phyloP scores from a whole-genome alignment of 2,329 filamentous ascomycete genomes.

The Pseudovirgaria hyperparasitica region DNA sequence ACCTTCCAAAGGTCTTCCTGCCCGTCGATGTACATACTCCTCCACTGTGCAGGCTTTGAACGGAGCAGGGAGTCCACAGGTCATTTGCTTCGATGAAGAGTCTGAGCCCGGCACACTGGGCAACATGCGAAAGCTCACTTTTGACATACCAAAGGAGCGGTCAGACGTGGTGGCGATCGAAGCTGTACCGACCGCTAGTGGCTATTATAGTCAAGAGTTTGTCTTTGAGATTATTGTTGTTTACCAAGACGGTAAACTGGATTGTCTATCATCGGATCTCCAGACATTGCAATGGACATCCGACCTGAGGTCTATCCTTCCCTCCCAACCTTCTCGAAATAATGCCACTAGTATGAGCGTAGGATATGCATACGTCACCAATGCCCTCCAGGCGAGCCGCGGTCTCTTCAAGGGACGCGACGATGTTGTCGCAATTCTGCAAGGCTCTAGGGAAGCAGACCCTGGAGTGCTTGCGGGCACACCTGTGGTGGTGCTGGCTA shows the following conservation, averaged over 20 bases:
- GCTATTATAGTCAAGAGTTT: conserved; percentile 8
- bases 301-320: conserved; percentile 9
- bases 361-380: conserved; percentile 20
- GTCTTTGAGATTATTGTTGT: conserved; percentile 41
- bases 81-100: conserved; percentile 44
- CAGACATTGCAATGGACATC: conserved; percentile 18
- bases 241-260: conserved; percentile 46
- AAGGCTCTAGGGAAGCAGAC: conserved; percentile 13
- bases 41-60: conserved; percentile 33
- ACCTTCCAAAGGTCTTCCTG: conserved; percentile 26
- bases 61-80: conserved; percentile 34
- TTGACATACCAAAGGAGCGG: conserved; percentile 14
- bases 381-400: conserved; percentile 26
- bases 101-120: conserved; percentile 18
- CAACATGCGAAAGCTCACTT: conserved; percentile 20
- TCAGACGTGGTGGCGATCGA: conserved; percentile 18
- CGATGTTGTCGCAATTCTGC: conserved; percentile 29
- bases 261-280: conserved; percentile 47
- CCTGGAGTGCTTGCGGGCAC: conserved; percentile 21
- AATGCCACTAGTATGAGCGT: conserved; percentile 15
- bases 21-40: conserved; percentile 45
- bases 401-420: conserved; percentile 32
- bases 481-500: no score
- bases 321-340: conserved; percentile 3
- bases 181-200: conserved; percentile 14